phyloP scores from a whole-genome alignment of 2,329 filamentous ascomycete genomes.

The Cryphonectria carpinicola region DNA sequence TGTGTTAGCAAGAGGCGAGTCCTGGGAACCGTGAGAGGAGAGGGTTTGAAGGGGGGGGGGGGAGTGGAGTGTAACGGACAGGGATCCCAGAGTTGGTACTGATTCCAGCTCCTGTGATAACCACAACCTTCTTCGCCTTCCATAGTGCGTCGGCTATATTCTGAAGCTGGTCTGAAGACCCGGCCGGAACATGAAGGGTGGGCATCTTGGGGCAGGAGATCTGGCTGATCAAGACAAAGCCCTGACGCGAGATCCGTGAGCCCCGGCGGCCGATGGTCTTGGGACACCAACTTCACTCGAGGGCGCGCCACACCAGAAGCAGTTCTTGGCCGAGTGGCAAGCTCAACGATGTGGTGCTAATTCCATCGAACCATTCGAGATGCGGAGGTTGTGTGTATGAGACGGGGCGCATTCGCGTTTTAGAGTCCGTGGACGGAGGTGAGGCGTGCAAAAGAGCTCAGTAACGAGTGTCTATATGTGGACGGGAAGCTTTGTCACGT shows the following conservation, averaged over 20 bases:
- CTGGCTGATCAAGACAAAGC: background rate
- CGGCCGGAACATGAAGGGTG: constrained; percentile 58
- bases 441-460: background rate
- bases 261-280: constrained; percentile 4
- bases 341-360: constrained; percentile 9
- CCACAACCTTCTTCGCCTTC: constrained; percentile 70
- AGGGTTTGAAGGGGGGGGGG: background rate
- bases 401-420: constrained; percentile 20
- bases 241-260: constrained; percentile 4
- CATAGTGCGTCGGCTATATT: constrained; percentile 66
- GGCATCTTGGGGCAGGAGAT: constrained; percentile 52
- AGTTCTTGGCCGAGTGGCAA: constrained; percentile 11
- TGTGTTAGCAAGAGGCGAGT: constrained; percentile 30
- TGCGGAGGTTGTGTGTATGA: constrained; percentile 3
- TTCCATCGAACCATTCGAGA: constrained; percentile 5
- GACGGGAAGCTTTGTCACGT: background rate
- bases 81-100: constrained; percentile 78
- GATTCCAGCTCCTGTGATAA: constrained; percentile 74
- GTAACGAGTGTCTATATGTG: background rate
- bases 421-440: background rate
- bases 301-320: constrained; percentile 1
- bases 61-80: constrained; percentile 50
- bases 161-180: constrained; percentile 60
- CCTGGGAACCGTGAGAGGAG: background rate
- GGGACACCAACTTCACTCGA: background rate